Evolutionary conservation across 1,284 basidiomycete species (phyloP), one percentile per base, ranked within the genome.

Genomic region (Ganoderma lucidum): DNA sequence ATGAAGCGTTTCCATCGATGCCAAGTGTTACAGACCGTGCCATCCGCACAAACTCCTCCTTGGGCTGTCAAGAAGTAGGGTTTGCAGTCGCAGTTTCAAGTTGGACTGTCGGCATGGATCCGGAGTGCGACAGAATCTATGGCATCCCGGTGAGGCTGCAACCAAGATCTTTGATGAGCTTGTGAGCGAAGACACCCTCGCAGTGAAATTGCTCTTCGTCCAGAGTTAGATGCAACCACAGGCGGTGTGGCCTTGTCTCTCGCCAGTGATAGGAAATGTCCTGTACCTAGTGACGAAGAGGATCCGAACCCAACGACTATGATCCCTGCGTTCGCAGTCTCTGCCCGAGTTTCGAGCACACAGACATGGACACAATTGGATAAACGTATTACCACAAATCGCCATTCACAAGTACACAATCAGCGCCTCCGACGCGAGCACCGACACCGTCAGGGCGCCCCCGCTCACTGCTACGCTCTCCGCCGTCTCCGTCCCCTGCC

Each of bases 401-500:
- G 41, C 63, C 37, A 10, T 10, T 81, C 70, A 80, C 70, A 80
- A 62, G 68, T 76, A 82, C 64, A 84, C 76, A 61, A 83, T 81
- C 66, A 83, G 67, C 15, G 82, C 83, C 73, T 84, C 83, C 9
- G 82, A 82, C 10, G 81, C 82, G 30, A 73, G 73, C 64, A 84
- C 78, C 10, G 74, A 71, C 12, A 84, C 78, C 3, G 75, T 77
- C 53, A 80, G 65, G 45, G 71, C 68, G 9, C 78, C 77, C 28
- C 74, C 76, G 35, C 63, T 75, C 12, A 82, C 78, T 8, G 67
- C 55, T 0, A 81, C 76, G 30, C 59, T 73, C 74, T 84, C 83
- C 23, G 69, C 74, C 3, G 44, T 64, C 71, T 80, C 78, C n/a
- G 74, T 75, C 8, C 83, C 83, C 14, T 65, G 71, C 30, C 61